Conservation (phyloP, 306 rosid species). For the Alnus glutinosa region DNA sequence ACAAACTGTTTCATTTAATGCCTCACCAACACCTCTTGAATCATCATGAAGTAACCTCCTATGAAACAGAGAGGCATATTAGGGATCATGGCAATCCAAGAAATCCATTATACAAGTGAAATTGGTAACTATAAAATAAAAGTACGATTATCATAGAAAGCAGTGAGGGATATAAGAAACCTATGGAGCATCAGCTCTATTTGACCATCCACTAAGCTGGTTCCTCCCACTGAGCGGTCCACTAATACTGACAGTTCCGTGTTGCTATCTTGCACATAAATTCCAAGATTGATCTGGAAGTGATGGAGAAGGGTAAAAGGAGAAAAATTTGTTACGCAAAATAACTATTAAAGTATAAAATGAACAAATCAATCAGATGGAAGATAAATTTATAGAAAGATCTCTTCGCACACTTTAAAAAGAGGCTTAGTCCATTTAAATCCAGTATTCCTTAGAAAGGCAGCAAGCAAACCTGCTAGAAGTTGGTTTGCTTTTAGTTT, state of each 20-base stretch:
- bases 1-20: conserved; percentile 86
- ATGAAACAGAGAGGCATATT: conserved; percentile 13
- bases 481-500: conserved; percentile 2
- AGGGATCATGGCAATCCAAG: conserved; percentile 13
- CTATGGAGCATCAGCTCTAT: conserved; percentile 85
- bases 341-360: neutral
- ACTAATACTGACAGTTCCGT: conserved; percentile 71
- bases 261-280: conserved; percentile 55
- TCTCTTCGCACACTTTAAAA: neutral
- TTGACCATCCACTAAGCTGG: conserved; percentile 79
- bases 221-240: conserved; percentile 83
- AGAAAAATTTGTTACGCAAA: neutral
- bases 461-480: neutral
- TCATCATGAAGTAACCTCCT: conserved; percentile 90
- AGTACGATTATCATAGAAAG: conserved; percentile 13
- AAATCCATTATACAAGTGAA: neutral
- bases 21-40: conserved; percentile 83
- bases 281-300: conserved; percentile 74
- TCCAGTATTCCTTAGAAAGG: neutral
- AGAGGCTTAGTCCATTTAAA: neutral
- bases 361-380: neutral
- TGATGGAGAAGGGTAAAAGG: conserved; percentile 8
- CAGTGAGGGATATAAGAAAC: conserved; percentile 33
- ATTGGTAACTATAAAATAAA: neutral
- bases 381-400: neutral